Percentiles rank a stretch among this genome's conserved stretches.
Conservation (phyloP, 1,139 yeast species). For the Spencermartinsiella ligniputridi region DNA sequence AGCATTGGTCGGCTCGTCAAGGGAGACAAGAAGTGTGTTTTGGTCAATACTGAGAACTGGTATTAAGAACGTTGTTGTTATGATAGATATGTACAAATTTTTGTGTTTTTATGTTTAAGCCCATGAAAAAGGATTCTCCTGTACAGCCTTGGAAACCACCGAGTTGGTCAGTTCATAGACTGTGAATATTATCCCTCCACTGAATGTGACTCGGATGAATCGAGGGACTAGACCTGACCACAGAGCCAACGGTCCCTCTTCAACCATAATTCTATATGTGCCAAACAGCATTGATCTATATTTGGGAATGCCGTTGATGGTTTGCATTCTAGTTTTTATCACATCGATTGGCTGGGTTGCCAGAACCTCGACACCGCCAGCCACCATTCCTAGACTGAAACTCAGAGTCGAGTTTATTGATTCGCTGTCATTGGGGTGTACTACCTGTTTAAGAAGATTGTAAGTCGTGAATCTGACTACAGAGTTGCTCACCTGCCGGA, state of each 20-base stretch:
- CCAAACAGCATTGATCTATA: conserved; percentile 66
- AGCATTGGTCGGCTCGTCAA: conserved; percentile 70
- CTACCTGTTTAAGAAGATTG: conserved; percentile 62
- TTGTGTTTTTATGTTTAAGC: conserved; percentile 12
- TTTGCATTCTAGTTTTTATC: conserved; percentile 82
- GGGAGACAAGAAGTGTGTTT: conserved; percentile 60
- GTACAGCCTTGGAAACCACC: conserved; percentile 39
- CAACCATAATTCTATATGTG: conserved; percentile 63
- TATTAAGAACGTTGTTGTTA: conserved; percentile 40
- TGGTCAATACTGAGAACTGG: conserved; percentile 56
- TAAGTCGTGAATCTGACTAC: conserved; percentile 82
- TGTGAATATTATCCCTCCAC: conserved; percentile 74
- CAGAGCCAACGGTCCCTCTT: conserved; percentile 58
- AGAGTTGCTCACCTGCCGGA: conserved; percentile 74
- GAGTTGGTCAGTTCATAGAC: conserved; percentile 42
- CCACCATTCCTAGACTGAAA: conserved; percentile 30
- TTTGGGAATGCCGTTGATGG: conserved; percentile 54
- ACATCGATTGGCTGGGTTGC: conserved; percentile 91
- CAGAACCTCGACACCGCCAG: conserved; percentile 65
- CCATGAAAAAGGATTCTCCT: conserved; percentile 47
- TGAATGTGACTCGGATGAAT: conserved; percentile 67
- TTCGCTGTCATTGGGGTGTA: conserved; percentile 35
- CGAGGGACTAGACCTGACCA: conserved; percentile 84
- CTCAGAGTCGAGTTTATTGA: conserved; percentile 23
- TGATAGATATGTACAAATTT: conserved; percentile 2